phyloP scores from a whole-genome alignment of 148 eudicot species.

The Persicaria tinctoria region DNA sequence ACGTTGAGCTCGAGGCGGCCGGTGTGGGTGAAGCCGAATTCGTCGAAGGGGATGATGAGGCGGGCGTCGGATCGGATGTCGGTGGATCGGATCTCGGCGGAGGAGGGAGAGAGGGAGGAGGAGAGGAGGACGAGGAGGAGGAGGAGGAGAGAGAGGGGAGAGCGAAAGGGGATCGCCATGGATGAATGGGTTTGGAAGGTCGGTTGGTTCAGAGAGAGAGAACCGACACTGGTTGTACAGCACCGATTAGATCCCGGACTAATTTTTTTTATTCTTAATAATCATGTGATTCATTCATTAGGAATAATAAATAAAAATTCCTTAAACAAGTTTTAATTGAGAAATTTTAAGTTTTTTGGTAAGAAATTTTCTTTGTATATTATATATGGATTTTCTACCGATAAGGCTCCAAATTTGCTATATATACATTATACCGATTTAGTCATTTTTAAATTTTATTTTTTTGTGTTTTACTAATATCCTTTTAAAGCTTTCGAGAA shows the following conservation, averaged over 20 bases:
- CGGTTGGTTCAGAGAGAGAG: slow-evolving; percentile 1
- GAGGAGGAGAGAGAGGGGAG: slow-evolving; percentile 7
- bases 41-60: slow-evolving; percentile 44
- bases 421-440: no score
- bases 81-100: slow-evolving; percentile 53
- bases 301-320: no score
- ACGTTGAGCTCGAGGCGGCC: slow-evolving; percentile 47
- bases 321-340: no score
- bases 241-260: not conserved
- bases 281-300: no score
- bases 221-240: slow-evolving; percentile 2
- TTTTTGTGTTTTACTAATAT: no score
- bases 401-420: no score
- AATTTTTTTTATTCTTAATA: not conserved
- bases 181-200: not conserved
- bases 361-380: no score
- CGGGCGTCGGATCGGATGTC: slow-evolving; percentile 38
- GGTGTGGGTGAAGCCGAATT: slow-evolving; percentile 48
- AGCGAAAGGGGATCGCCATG: slow-evolving; percentile 22
- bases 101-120: slow-evolving; percentile 18
- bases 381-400: no score
- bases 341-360: no score
- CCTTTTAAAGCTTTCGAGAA: no score
- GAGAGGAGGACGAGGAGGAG: slow-evolving; percentile 8
- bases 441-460: no score